These are phyloP conservation scores for Guadua angustifolia DNA, from an alignment of 176 grass and related monocot species.

Conservation along the genomic window DNA sequence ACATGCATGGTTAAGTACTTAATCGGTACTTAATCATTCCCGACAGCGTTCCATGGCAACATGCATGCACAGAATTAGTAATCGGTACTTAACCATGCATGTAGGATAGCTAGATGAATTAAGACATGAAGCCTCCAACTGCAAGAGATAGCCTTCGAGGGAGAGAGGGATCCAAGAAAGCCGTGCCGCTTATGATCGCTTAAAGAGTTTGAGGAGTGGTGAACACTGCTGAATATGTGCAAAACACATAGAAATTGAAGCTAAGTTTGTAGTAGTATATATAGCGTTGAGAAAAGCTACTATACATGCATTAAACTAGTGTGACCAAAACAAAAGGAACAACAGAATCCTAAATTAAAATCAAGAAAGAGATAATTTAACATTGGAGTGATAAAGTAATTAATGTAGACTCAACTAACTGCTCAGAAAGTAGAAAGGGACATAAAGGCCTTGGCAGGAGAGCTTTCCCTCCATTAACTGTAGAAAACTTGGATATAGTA, in stretches of 20 bases:
- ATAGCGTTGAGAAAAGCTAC: constrained; percentile 34
- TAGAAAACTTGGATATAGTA: constrained; percentile 12
- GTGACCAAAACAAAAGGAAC: constrained; percentile 34
- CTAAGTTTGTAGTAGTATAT: constrained; percentile 34
- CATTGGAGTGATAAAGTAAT: constrained; percentile 12
- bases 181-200: constrained; percentile 36
- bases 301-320: constrained; percentile 29
- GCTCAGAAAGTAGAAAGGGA: constrained; percentile 37
- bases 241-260: constrained; percentile 6
- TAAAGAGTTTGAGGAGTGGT: not conserved
- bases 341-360: constrained; percentile 27
- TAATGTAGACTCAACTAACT: constrained; percentile 19
- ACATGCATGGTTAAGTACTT: too few relatives aligned
- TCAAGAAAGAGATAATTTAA: constrained; percentile 3
- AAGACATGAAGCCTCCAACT: not conserved
- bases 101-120: too few relatives aligned
- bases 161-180: constrained; percentile 62
- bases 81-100: too few relatives aligned
- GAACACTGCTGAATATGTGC: constrained; percentile 5
- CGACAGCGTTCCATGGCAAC: too few relatives aligned
- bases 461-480: constrained; percentile 21
- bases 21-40: too few relatives aligned
- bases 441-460: not conserved
- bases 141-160: constrained; percentile 49
- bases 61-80: too few relatives aligned